Base-by-base conservation (phyloP, 1,284 basidiomycete species). In the Moniliella sp. region DNA sequence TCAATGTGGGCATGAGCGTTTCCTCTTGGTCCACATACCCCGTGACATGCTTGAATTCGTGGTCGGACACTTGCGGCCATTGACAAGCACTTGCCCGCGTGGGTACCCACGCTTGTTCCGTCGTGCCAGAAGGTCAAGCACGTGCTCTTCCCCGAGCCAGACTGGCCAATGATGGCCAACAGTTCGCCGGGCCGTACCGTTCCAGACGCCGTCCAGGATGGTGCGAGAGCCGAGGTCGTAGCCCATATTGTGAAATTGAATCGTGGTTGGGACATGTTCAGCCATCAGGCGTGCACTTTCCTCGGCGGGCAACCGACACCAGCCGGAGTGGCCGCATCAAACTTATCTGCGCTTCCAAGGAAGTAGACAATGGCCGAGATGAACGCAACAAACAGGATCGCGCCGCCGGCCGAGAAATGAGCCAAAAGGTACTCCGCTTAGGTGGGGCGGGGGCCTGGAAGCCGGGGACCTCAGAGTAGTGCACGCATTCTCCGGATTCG, bases 1-100 rank as follows among this genome's bases (percentile, higher is more conserved):
- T 94, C 58, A 97, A 64, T 1, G 88, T 94, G 48, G 76, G 73
- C 75, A 97, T 84, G 33, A 97, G 66, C 4, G 84, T 88, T 61
- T 97, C 88, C 61, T 94, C 88, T 62, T 97, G 88, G 59, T 97
- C 88, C 32, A 97, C 88, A 48, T 79, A 97, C 18, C 88, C 88
- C 39, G 77, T 74, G 7, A 93, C 75, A 17, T 74, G 72, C 54
- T 75, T 75, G 67, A 82, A 93, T 50, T 77, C 73, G 23, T 68
- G 64, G 49, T 82, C 69, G 28, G 67, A 65, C 27, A 91, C 76
- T 70, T 68, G 2, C 79, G 69, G 0, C 86, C 84, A 52, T 94
- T 94, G 34, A 94, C 73, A 15, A 82, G 70, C 26, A 76, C 76
- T 12, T 68, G 69, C 1, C 86, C 86, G 15, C 65, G 61, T 0